Percentiles rank a stretch among this genome's conserved stretches.
Conservation (phyloP, 2,329 filamentous ascomycete genomes). For the Fusarium camptoceras region DNA sequence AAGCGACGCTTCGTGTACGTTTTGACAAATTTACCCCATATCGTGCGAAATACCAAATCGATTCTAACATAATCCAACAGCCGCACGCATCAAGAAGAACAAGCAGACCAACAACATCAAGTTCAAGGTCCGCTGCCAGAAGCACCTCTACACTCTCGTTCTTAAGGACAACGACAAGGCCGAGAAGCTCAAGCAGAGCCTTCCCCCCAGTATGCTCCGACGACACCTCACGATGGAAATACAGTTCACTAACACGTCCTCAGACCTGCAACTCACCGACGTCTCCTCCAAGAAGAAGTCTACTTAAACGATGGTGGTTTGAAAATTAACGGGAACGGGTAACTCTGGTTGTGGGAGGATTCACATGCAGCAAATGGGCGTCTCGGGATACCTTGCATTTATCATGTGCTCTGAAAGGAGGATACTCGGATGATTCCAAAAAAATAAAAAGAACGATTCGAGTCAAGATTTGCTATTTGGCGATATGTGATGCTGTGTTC, state of each 20-base stretch:
- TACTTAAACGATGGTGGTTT: slow-evolving; percentile 41
- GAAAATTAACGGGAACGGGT: slow-evolving; percentile 36
- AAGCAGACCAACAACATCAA: slow-evolving; percentile 92
- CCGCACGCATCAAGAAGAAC: slow-evolving; percentile 96
- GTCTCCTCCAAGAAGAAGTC: slow-evolving; percentile 65
- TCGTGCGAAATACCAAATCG: slow-evolving; percentile 25
- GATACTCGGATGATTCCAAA: slow-evolving; percentile 55
- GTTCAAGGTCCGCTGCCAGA: slow-evolving; percentile 99
- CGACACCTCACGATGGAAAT: neutral
- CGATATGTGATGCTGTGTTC: slow-evolving; percentile 24
- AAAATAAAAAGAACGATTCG: slow-evolving; percentile 51
- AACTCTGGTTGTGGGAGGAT: slow-evolving; percentile 49
- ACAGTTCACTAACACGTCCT: slow-evolving; percentile 21
- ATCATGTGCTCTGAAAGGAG: slow-evolving; percentile 56
- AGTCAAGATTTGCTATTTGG: slow-evolving; percentile 42
- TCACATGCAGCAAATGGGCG: slow-evolving; percentile 62
- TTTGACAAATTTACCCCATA: slow-evolving; percentile 31
- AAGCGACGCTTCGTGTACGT: slow-evolving; percentile 99
- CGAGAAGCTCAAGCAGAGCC: slow-evolving; percentile 99
- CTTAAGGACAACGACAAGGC: slow-evolving; percentile 99
- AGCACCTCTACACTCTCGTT: slow-evolving; percentile 96
- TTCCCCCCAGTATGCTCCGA: slow-evolving; percentile 87
- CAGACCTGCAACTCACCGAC: slow-evolving; percentile 66
- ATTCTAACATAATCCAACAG: slow-evolving; percentile 59
- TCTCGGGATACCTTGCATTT: slow-evolving; percentile 68